Evolutionary conservation across 1,139 yeast species (phyloP).

Genomic region (Lodderomyces parapsilosis): DNA sequence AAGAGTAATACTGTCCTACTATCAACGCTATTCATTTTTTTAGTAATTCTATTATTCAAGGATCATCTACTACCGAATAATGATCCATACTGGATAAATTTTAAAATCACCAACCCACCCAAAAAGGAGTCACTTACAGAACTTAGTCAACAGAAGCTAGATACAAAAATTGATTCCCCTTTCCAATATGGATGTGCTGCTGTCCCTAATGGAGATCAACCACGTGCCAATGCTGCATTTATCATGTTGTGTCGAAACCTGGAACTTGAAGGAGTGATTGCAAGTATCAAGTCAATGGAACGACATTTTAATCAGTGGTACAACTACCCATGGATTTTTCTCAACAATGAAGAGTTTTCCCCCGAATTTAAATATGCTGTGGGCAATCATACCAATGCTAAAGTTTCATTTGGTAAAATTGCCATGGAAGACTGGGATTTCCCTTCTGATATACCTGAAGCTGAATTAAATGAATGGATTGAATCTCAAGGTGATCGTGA

Average conservation of each 20-base stretch:
- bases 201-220: constrained; percentile 27
- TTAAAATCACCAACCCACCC: constrained; percentile 1
- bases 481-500: constrained; percentile 76
- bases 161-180: constrained; percentile 36
- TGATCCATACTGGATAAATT: constrained; percentile 12
- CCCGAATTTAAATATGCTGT: constrained; percentile 59
- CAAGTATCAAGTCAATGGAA: constrained; percentile 71
- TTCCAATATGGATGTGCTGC: constrained; percentile 55
- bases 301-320: constrained; percentile 89
- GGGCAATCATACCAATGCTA: constrained; percentile 47
- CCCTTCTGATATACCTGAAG: constrained; percentile 23
- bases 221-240: constrained; percentile 71
- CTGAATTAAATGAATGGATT: constrained; percentile 52
- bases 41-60: background rate
- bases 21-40: background rate
- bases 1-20: background rate
- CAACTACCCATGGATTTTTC: constrained; percentile 83
- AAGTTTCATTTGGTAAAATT: constrained; percentile 68
- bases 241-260: constrained; percentile 79
- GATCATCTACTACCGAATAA: constrained; percentile 6
- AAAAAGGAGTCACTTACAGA: background rate
- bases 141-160: constrained; percentile 17
- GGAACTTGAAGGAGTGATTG: constrained; percentile 67
- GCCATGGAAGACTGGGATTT: constrained; percentile 69
- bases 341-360: constrained; percentile 74